Conservation (phyloP, 225 moss, liverwort and hornwort species). For the Climacium dendroides region DNA sequence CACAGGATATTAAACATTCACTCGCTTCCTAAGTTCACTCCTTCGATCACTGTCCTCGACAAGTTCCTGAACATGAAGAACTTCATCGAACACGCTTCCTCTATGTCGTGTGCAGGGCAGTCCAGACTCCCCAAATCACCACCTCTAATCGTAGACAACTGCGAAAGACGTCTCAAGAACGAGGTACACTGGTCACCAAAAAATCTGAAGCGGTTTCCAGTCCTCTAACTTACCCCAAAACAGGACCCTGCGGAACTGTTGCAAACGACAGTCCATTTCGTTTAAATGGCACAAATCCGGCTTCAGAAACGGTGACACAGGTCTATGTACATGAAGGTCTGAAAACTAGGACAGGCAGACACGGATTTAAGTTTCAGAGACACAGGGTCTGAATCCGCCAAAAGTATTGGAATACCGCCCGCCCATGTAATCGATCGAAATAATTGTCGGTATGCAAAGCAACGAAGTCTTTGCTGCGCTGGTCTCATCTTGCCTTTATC, state of each 20-base stretch:
- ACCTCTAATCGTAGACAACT: neutral
- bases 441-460: neutral
- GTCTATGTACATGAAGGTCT: neutral
- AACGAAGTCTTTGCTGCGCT: neutral
- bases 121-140: neutral
- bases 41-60: neutral
- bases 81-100: neutral
- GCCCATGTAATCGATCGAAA: neutral
- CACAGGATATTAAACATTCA: rapidly evolving
- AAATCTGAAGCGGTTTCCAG: neutral
- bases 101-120: neutral
- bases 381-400: neutral
- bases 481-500: no score
- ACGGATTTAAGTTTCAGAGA: neutral
- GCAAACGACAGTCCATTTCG: neutral
- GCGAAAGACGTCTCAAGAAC: neutral
- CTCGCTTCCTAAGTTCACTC: neutral
- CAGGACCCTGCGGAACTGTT: neutral
- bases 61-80: no score
- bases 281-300: neutral
- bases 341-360: neutral
- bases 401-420: neutral
- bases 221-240: neutral
- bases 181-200: no score
- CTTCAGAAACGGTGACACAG: neutral